Base-by-base conservation (phyloP, 768 basidiomycete species). In the Hortiboletus flavorubellus region DNA sequence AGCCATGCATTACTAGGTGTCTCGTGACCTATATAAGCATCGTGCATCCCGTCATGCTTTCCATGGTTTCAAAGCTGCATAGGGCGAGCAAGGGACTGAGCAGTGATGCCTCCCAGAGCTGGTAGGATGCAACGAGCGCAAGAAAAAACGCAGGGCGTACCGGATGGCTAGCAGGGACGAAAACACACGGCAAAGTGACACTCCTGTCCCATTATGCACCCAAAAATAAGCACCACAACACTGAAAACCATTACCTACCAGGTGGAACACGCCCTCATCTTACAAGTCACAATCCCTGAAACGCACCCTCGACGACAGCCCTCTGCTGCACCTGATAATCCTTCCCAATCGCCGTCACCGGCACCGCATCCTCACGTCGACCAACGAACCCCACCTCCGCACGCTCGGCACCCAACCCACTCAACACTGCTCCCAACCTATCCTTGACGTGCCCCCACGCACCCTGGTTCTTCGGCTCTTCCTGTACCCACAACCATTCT, bases 401-500 rank as follows among this genome's bases (percentile, higher is more conserved):
- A 63, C 58, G 34, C 12, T 58, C 54, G 26, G 26, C 26, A 55
- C 78, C 71, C 70, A 72, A 56, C 43, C 61, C 70, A 21, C 69
- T 68, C 60, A 92, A 66, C 31, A 91, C 78, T 21, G 59, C 65
- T 7, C 73, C 72, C 51, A 93, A 71, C 60, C 92, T 75, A 2
- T 75, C 75, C 37, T 67, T 69, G 41, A 91, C 87, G 72, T 91
- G 87, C 12, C 73, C 68, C 76, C 79, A 94, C 3, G 87, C 82
- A 2, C 93, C 93, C 69, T 95, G 93, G 66, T 97, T 96, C 66
- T 76, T 81, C 3, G 93, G 86, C 65, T 95, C 93, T 65, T 95
- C 93, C 67, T 97, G 93, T 16, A 91, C 75, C 84, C 89, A 96
- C 8, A 80, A 43, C 62, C 59, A 71, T 29, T 60, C 70, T 1